Evolutionary conservation across 192 early-diverging fungal species (phyloP).

Genomic region (Podila epigama): DNA sequence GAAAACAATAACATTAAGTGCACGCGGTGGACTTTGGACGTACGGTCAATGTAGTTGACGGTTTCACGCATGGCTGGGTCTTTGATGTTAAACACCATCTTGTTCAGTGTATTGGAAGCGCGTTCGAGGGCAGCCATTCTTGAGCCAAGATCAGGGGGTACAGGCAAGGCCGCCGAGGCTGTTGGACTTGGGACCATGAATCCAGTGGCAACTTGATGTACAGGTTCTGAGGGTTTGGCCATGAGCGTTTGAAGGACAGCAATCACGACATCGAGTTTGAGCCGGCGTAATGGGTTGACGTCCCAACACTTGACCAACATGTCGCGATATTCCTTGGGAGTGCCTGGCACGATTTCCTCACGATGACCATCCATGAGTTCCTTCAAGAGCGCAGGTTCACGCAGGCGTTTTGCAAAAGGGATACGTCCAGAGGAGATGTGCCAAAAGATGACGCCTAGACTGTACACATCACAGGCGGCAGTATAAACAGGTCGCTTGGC

Average conservation of each 20-base stretch:
- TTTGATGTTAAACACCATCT: constrained; percentile 41
- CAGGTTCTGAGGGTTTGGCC: constrained; percentile 25
- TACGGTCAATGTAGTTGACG: constrained; percentile 37
- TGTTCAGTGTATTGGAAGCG: constrained; percentile 32
- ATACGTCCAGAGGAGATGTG: constrained; percentile 52
- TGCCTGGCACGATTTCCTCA: constrained; percentile 49
- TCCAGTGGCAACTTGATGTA: constrained; percentile 13
- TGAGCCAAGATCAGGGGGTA: constrained; percentile 27
- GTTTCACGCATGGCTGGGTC: constrained; percentile 37
- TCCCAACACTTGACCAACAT: constrained; percentile 52
- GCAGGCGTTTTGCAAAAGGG: constrained; percentile 46
- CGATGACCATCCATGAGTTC: constrained; percentile 46
- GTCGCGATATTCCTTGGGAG: constrained; percentile 46
- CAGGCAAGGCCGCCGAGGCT: constrained; percentile 20
- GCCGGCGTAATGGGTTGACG: constrained; percentile 33
- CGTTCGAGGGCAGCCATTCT: constrained; percentile 41
- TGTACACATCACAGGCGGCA: constrained; percentile 50
- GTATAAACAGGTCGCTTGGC: constrained; percentile 38
- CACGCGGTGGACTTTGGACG: too few relatives aligned
- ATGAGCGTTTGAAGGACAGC: constrained; percentile 42
- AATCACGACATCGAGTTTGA: constrained; percentile 49
- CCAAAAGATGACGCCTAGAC: constrained; percentile 56
- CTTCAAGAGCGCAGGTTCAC: constrained; percentile 32
- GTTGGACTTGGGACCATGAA: constrained; percentile 39
- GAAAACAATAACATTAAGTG: too few relatives aligned